Evolutionary conservation across 257 asterid genomes (phyloP).

Genomic region (Nicotiana sylvestris): DNA sequence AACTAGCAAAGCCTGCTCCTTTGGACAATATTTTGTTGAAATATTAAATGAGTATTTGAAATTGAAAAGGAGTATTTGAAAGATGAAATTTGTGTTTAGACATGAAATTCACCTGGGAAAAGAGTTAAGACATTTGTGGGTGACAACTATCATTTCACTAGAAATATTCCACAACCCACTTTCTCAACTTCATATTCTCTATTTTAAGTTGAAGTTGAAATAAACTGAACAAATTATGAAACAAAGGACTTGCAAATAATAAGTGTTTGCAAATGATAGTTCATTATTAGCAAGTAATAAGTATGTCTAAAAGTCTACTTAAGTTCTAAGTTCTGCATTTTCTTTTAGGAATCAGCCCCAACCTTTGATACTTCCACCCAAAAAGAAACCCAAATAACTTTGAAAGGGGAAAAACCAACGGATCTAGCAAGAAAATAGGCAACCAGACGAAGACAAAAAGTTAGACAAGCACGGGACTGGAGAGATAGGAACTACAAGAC

Average conservation of each 20-base stretch:
- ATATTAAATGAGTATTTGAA: background rate
- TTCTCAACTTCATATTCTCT: background rate
- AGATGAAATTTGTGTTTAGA: background rate
- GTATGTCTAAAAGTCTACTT: no score
- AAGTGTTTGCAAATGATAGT: no score
- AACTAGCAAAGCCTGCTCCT: no score
- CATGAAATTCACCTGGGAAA: background rate
- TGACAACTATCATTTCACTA: background rate
- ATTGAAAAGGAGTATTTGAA: background rate
- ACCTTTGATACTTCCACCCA: no score
- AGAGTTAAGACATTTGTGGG: background rate
- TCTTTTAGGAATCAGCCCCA: no score
- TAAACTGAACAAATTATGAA: no score
- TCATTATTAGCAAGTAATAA: no score
- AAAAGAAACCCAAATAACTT: no score
- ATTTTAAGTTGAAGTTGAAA: no score
- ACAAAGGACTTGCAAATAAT: no score
- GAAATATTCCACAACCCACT: background rate
- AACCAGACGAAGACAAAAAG: background rate
- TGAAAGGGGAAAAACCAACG: background rate
- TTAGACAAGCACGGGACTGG: background rate
- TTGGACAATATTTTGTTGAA: background rate
- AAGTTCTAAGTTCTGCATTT: no score
- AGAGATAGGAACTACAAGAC: background rate
- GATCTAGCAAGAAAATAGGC: background rate